A percentile compares a stretch with the other conserved stretches of the same genome.
Evolutionary conservation across 495 filamentous ascomycete genomes (phyloP).

Genomic region (Ascodesmis nigricans): DNA sequence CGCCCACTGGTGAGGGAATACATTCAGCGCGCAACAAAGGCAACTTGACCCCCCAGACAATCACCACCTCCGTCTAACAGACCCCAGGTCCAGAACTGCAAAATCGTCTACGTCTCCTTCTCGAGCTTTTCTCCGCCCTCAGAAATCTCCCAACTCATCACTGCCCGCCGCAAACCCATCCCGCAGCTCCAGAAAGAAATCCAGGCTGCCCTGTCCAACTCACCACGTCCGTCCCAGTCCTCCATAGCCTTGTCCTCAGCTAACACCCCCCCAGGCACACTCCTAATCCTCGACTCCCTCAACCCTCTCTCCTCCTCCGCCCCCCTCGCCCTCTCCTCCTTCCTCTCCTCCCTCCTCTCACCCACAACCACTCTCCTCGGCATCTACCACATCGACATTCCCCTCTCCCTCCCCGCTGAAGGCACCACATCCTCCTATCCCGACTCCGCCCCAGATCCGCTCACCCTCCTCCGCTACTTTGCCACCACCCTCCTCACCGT

Average conservation of each 20-base stretch:
- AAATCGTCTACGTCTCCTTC: constrained; percentile 59
- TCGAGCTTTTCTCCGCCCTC: constrained; percentile 37
- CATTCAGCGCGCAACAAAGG: constrained; percentile 51
- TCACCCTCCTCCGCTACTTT: constrained; percentile 38
- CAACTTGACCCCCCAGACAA: not conserved
- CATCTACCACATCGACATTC: constrained; percentile 48
- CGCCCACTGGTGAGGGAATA: constrained; percentile 50
- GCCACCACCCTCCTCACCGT: constrained; percentile 43
- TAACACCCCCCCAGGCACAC: constrained; percentile 27
- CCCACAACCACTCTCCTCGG: constrained; percentile 34
- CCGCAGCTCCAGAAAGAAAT: constrained; percentile 35
- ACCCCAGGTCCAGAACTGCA: constrained; percentile 27
- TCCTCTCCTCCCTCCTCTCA: constrained; percentile 33
- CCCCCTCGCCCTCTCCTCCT: constrained; percentile 28
- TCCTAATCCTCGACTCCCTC: constrained; percentile 43
- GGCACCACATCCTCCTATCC: constrained; percentile 13
- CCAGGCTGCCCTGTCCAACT: constrained; percentile 26
- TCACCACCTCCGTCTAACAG: constrained; percentile 1
- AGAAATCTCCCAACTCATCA: constrained; percentile 39
- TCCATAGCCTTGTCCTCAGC: too few relatives aligned
- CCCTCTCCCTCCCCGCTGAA: constrained; percentile 19
- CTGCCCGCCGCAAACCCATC: constrained; percentile 35
- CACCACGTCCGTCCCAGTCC: constrained; percentile 18
- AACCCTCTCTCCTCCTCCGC: constrained; percentile 27
- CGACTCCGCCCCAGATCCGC: constrained; percentile 44